Evolutionary conservation across 192 early-diverging fungal genomes (phyloP).

Genomic region (Chytriomyces sp.): DNA sequence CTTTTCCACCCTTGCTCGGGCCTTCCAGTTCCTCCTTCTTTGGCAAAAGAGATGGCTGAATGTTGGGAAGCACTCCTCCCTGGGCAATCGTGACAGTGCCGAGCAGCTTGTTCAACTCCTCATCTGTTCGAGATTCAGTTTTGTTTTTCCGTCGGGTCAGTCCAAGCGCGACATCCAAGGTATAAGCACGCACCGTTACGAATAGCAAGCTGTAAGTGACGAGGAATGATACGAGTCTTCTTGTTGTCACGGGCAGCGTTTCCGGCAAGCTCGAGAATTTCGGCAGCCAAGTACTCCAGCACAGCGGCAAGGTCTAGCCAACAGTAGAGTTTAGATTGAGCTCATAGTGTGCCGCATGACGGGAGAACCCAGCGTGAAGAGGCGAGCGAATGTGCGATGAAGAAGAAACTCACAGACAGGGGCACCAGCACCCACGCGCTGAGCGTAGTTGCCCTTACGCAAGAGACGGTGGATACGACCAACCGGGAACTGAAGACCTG

Average conservation of each 20-base stretch:
- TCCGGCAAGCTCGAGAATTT: slow-evolving; percentile 95
- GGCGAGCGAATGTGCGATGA: not conserved
- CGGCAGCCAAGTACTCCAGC: slow-evolving; percentile 93
- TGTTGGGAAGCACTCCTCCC: slow-evolving; percentile 80
- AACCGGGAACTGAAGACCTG: slow-evolving; percentile 96
- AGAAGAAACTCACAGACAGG: slow-evolving; percentile 64
- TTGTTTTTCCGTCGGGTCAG: no score
- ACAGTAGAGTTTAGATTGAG: not conserved
- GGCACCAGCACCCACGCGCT: slow-evolving; percentile 84
- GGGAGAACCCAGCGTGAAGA: not conserved
- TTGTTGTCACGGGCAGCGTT: slow-evolving; percentile 95
- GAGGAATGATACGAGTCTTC: slow-evolving; percentile 50
- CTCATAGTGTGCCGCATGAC: not conserved
- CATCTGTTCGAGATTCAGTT: no score
- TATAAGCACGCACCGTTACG: no score
- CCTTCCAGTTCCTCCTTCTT: slow-evolving; percentile 17
- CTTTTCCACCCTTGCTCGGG: not conserved
- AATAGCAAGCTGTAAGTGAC: not conserved
- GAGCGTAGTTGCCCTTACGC: slow-evolving; percentile 92
- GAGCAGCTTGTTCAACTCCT: slow-evolving; percentile 91
- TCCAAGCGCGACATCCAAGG: no score
- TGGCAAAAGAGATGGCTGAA: slow-evolving; percentile 31
- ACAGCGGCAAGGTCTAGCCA: slow-evolving; percentile 90
- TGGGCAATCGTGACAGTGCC: slow-evolving; percentile 88
- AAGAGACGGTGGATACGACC: slow-evolving; percentile 95